A percentile compares a stretch with the other conserved stretches of the same genome.
phyloP scores from a whole-genome alignment of 768 basidiomycete species.

The Naganishia vishniacii region DNA sequence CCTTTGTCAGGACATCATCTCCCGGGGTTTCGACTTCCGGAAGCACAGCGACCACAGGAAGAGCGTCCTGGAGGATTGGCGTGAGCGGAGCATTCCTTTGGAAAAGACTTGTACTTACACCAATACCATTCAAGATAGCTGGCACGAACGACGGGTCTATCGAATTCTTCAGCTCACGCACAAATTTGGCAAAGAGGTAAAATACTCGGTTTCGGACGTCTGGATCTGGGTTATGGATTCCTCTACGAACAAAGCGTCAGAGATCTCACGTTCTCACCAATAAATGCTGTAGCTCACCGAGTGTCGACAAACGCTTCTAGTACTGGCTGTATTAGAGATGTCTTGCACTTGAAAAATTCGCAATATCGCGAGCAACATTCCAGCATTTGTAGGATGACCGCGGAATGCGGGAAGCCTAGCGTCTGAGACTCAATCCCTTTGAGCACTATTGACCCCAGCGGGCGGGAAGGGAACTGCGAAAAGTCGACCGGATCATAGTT shows the following conservation, averaged over 20 bases:
- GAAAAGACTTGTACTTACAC: slow-evolving; percentile 38
- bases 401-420: slow-evolving; percentile 71
- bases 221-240: slow-evolving; percentile 71
- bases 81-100: slow-evolving; percentile 47
- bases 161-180: slow-evolving; percentile 73
- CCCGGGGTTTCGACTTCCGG: slow-evolving; percentile 70
- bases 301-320: slow-evolving; percentile 79
- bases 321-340: slow-evolving; percentile 77
- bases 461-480: slow-evolving; percentile 66
- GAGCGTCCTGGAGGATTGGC: slow-evolving; percentile 57
- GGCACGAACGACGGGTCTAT: slow-evolving; percentile 67
- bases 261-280: background rate
- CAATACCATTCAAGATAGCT: slow-evolving; percentile 58
- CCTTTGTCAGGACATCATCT: slow-evolving; percentile 65
- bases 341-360: slow-evolving; percentile 93
- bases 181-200: slow-evolving; percentile 89
- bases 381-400: slow-evolving; percentile 83
- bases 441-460: slow-evolving; percentile 82
- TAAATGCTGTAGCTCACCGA: slow-evolving; percentile 59
- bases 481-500: slow-evolving; percentile 39
- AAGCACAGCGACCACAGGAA: slow-evolving; percentile 67
- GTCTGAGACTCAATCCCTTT: slow-evolving; percentile 78
- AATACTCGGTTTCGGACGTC: slow-evolving; percentile 70
- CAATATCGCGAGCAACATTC: slow-evolving; percentile 86
- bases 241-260: slow-evolving; percentile 55